Conservation (phyloP, 495 filamentous ascomycete species). For the Penicillium antarcticum region DNA sequence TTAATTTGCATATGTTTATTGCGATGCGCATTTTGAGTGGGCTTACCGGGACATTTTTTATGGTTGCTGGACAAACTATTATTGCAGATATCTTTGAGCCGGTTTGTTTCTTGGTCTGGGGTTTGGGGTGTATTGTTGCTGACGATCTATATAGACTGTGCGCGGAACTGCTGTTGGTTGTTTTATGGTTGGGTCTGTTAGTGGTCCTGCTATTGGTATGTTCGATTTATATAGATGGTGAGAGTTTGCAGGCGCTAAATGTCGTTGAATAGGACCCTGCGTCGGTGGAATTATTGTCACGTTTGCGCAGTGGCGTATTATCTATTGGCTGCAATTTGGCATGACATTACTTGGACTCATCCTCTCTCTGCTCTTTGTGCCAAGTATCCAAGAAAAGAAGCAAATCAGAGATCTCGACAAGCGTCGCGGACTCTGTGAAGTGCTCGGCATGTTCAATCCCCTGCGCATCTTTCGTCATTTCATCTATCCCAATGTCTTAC, state of each 20-base stretch:
- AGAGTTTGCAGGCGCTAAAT: background rate
- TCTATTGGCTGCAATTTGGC: constrained; percentile 57
- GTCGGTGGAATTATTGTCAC: constrained; percentile 54
- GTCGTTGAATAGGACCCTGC: constrained; percentile 33
- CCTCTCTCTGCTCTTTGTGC: constrained; percentile 38
- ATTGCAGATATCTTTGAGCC: constrained; percentile 47
- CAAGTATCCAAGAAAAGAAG: constrained; percentile 24
- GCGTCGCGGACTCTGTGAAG: background rate
- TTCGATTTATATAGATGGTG: background rate
- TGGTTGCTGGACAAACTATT: constrained; percentile 47
- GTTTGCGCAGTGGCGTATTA: constrained; percentile 52
- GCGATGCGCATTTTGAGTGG: constrained; percentile 38
- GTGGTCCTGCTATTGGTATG: constrained; percentile 54
- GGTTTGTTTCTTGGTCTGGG: constrained; percentile 14
- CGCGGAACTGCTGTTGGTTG: constrained; percentile 55
- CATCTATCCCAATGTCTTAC: constrained; percentile 40
- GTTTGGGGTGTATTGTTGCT: constrained; percentile 1
- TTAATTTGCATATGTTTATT: constrained; percentile 39
- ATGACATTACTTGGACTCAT: constrained; percentile 42
- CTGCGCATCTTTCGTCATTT: constrained; percentile 31
- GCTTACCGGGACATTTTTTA: constrained; percentile 43
- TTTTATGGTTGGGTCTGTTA: constrained; percentile 52
- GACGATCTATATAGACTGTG: constrained; percentile 34
- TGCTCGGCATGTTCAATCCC: constrained; percentile 38
- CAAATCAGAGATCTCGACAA: background rate